Evolutionary conservation across 345 rosid species (phyloP).

Genomic region (Cardiospermum halicacabum): DNA sequence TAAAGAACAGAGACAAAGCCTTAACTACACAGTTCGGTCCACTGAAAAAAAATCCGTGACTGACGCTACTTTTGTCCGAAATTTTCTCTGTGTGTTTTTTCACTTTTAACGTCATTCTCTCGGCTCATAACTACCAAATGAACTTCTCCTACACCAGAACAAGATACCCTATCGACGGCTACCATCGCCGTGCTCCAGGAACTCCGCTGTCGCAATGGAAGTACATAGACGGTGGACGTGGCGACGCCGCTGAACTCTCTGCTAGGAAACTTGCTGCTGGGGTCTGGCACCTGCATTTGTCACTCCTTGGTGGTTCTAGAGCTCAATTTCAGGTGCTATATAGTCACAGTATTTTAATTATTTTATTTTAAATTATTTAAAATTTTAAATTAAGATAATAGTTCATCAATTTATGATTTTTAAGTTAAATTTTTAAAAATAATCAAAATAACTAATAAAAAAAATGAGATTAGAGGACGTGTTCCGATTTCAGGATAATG

Average conservation of each 20-base stretch:
- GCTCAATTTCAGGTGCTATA: constrained; percentile 18
- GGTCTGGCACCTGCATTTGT: constrained; percentile 21
- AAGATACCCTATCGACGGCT: not conserved
- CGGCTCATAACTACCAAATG: constrained; percentile 11
- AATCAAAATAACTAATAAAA: too few species aligned
- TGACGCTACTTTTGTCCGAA: not conserved
- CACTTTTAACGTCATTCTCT: not conserved
- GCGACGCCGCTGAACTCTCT: constrained; percentile 12
- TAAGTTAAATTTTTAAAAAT: too few species aligned
- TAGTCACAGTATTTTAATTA: too few species aligned
- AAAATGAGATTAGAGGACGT: too few species aligned
- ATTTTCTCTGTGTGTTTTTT: not conserved
- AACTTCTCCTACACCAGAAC: constrained; percentile 13
- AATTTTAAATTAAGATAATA: too few species aligned
- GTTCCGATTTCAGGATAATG: too few species aligned
- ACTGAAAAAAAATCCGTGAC: not conserved
- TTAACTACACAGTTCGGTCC: not conserved
- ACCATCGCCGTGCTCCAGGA: constrained; percentile 13
- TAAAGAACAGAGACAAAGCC: too few species aligned
- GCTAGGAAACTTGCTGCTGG: constrained; percentile 40
- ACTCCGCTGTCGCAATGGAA: constrained; percentile 25
- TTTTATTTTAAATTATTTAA: too few species aligned
- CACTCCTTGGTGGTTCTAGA: constrained; percentile 5
- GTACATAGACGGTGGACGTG: not conserved
- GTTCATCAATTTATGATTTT: too few species aligned